Evolutionary conservation across 2,329 filamentous ascomycete genomes (phyloP), one percentile per base, ranked within the genome.

Genomic region (Nemania diffusa): DNA sequence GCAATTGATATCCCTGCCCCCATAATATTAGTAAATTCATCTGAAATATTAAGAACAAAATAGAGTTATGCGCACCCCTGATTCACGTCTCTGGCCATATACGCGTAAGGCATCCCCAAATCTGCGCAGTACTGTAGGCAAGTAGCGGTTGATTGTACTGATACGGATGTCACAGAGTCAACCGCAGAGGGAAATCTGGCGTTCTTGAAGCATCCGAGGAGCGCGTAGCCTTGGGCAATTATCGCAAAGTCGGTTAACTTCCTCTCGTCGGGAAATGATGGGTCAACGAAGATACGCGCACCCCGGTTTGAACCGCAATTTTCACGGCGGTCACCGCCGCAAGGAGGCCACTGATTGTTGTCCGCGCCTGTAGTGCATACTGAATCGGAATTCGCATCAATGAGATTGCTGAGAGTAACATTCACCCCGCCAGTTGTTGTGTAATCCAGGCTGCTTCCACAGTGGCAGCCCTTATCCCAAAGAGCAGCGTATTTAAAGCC

Each of bases 121-220:
- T 63, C 65, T 2, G 65, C 69, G 51, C 71, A 73, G 62, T 69
- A 71, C 2, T 24, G 1, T 20, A 70, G 50, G 62, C 71, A 72
- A 1, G 8, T 13, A 7, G 13, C 29, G 6, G 57, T n/a, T 3
- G 6, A 29, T 40, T 22, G 2, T 44, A 15, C 37, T 7, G 26
- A 40, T n/a, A 57, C 51, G 9, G 62, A 62, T 2, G 51, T 61
- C 15, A 9, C 6, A 20, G 64, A 17, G 2, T 48, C 13, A 2
- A 7, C 27, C 2, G 65, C 73, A 4, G 68, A 53, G 4, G 70
- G 66, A 34, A 75, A 71, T 17, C 62, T 65, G 2, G 66, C 65
- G 17, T 50, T 44, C 26, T 66, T 48, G 68, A 75, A 78, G 71
- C 77, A 78, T 46, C 75, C 76, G 1, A 78, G 69, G 26, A 71